Conservation (phyloP, 805 yeast species). For the Barnettozyma siamensis region DNA sequence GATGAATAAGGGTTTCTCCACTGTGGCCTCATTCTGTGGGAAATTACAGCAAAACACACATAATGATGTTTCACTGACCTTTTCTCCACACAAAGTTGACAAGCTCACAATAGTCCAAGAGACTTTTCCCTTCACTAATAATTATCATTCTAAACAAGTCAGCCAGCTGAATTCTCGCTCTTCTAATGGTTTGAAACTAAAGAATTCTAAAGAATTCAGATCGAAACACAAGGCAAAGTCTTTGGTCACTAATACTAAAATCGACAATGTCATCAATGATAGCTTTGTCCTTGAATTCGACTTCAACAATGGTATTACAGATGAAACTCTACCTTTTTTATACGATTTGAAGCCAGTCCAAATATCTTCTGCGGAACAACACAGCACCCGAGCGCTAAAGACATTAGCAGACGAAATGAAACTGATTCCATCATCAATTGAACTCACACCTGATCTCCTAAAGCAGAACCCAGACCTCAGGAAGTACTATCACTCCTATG, state of each 20-base stretch:
- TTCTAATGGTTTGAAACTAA: neutral
- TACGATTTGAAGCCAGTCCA: no score
- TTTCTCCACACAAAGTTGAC: neutral
- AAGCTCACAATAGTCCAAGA: neutral
- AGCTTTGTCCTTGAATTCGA: neutral
- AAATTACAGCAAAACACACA: constrained; percentile 7
- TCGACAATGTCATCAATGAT: neutral
- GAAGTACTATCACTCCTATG: constrained; percentile 58
- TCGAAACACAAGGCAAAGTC: no score
- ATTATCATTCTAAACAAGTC: no score
- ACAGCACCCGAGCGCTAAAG: no score
- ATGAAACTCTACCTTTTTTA: neutral
- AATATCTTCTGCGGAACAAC: no score
- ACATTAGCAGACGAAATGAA: constrained; percentile 6
- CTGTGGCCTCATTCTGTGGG: constrained; percentile 14
- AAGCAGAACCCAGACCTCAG: constrained; percentile 53
- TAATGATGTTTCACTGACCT: no score
- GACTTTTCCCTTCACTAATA: no score
- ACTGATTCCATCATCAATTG: neutral
- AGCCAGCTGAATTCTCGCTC: no score
- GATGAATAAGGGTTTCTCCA: constrained; percentile 21
- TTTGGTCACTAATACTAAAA: no score
- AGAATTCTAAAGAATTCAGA: no score
- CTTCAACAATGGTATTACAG: neutral
- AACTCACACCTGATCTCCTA: constrained; percentile 55